These are phyloP conservation scores for Karstenula rhodostoma DNA, from an alignment of 2,329 filamentous ascomycete genomes.

Conservation along the genomic window DNA sequence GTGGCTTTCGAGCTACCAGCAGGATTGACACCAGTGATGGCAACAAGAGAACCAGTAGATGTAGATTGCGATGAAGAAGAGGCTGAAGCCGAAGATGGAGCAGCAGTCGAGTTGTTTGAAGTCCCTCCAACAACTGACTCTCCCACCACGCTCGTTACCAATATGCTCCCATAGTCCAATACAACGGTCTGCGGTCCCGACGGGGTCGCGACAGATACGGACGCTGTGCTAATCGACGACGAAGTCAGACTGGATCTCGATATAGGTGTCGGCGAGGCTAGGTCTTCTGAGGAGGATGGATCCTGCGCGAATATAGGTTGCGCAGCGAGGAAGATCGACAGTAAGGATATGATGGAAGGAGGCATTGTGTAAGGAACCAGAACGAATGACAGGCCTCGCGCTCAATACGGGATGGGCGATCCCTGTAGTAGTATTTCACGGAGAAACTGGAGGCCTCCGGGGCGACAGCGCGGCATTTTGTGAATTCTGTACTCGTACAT, in stretches of 20 bases:
- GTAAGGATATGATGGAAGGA: conserved; percentile 1
- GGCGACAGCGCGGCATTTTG: neutral
- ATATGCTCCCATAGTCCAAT: neutral
- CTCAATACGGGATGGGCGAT: neutral
- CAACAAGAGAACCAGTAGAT: conserved; percentile 25
- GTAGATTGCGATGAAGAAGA: conserved; percentile 17
- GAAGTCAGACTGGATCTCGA: conserved; percentile 1
- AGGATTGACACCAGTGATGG: conserved; percentile 27
- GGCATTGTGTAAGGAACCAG: neutral
- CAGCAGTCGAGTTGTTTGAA: neutral
- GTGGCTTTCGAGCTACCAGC: conserved; percentile 19
- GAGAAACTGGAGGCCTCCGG: neutral
- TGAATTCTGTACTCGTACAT: neutral
- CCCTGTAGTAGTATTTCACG: neutral
- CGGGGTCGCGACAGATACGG: conserved; percentile 2
- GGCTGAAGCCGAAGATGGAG: conserved; percentile 14
- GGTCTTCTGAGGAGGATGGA: conserved; percentile 1
- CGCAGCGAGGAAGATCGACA: conserved; percentile 2
- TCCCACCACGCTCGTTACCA: conserved; percentile 9
- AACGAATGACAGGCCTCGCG: conserved; percentile 5
- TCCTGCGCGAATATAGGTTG: conserved; percentile 4
- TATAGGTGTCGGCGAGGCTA: conserved; percentile 7
- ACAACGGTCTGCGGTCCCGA: conserved; percentile 1
- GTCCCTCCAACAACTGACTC: neutral
- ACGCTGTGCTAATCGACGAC: conserved; percentile 14